These are phyloP conservation scores for Isoetes taiwanensis DNA, from an alignment of 75 land plant genomes.

Conservation along the genomic window DNA sequence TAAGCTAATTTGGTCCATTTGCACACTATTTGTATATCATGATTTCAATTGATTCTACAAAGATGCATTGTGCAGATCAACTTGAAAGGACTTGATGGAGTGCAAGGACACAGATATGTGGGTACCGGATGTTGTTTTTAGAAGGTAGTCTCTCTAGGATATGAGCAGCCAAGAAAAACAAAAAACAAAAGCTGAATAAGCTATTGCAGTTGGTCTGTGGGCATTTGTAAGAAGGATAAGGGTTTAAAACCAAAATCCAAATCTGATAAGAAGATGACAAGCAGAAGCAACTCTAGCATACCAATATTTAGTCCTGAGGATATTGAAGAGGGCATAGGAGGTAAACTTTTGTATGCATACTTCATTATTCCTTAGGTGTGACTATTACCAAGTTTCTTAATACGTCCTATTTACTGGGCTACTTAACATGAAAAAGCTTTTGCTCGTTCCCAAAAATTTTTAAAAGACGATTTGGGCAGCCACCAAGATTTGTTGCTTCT, in stretches of 20 bases:
- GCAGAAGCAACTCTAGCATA: constrained; percentile 62
- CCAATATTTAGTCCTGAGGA: constrained; percentile 84
- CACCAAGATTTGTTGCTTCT: constrained; percentile 86
- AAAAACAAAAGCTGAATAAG: neutral
- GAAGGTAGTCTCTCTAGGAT: constrained; percentile 72
- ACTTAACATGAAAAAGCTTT: constrained; percentile 41
- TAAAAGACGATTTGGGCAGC: constrained; percentile 93
- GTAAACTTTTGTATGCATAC: too few relatives aligned
- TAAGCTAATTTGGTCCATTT: neutral
- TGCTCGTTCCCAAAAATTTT: constrained; percentile 82
- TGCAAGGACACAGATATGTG: constrained; percentile 83
- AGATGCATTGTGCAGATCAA: constrained; percentile 40
- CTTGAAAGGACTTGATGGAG: constrained; percentile 85
- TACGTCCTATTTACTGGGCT: too few relatives aligned
- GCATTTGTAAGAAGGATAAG: constrained; percentile 29
- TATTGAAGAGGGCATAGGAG: constrained; percentile 85
- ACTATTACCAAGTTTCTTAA: constrained; percentile 52
- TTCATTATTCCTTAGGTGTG: neutral
- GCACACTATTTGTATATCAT: neutral
- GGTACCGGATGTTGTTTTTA: constrained; percentile 82
- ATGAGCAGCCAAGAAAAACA: constrained; percentile 61
- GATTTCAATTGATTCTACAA: constrained; percentile 15
- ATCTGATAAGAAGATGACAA: constrained; percentile 31
- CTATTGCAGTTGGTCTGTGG: constrained; percentile 21
- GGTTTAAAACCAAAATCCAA: too few relatives aligned